Percentiles rank a stretch among this genome's conserved stretches.
Evolutionary conservation across 306 rosid genomes (phyloP).

Genomic region (Cicer bijugum): DNA sequence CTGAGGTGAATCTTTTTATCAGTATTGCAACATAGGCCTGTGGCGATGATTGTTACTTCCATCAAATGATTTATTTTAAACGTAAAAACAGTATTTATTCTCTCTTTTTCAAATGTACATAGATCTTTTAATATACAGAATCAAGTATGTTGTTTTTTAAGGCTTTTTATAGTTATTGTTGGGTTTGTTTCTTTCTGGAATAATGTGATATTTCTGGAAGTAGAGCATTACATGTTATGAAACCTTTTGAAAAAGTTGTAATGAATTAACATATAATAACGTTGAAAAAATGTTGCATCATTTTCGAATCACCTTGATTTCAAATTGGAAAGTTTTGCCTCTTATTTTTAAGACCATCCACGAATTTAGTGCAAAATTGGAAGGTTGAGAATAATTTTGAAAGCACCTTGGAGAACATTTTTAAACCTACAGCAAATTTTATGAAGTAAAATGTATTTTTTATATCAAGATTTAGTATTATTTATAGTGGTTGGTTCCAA

Average conservation of each 20-base stretch:
- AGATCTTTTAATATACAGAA: not conserved
- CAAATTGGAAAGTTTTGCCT: constrained; percentile 11
- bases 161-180: not conserved
- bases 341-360: constrained; percentile 20
- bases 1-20: constrained; percentile 70
- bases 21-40: constrained; percentile 22
- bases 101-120: constrained; percentile 18
- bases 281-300: constrained; percentile 14
- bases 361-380: constrained; percentile 11
- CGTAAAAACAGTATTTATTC: constrained; percentile 6
- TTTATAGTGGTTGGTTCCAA: constrained; percentile 27
- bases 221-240: constrained; percentile 8
- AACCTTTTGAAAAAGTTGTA: not conserved
- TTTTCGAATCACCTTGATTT: constrained; percentile 25
- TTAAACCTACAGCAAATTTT: not conserved
- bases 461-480: constrained; percentile 14
- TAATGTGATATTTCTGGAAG: constrained; percentile 12
- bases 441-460: constrained; percentile 35
- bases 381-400: constrained; percentile 24
- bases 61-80: constrained; percentile 22
- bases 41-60: not conserved
- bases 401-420: constrained; percentile 6
- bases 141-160: not conserved
- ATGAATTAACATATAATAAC: constrained; percentile 3
- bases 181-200: not conserved